Base-by-base conservation (phyloP, 1,139 yeast species). In the Arxiozyma heterogenica region DNA sequence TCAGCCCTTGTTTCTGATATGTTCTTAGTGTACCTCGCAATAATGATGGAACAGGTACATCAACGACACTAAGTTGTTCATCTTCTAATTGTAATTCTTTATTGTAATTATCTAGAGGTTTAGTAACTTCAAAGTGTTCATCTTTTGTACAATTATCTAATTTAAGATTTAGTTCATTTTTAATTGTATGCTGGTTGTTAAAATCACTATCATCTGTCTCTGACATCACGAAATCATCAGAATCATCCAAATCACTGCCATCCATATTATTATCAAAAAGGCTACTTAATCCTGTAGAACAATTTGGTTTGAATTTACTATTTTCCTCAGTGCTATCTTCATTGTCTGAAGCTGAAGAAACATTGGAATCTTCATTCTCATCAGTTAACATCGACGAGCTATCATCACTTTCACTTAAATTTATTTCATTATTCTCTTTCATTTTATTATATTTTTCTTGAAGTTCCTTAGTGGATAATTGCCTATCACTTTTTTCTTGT, bases 1-100 rank as follows among this genome's bases (percentile, higher is more conserved):
- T 95, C 49, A 94, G 77, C 55, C 99, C 99, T 68, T 89, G 96
- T 58, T 90, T 93, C 69, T 94, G 98, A 64, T 94, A 94, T 8
- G 84, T 91, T 67, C 99, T 83, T 51, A 94, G 74, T 0, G 82
- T 80, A 25, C 98, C 99, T 55, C 93, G 78, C 39, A 88, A 71
- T n/a, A 83, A 67, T 34, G 85, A 69, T n/a, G 81, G 75, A 0
- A 89, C 87, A 0, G 90, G 86, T 7, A 86, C 93, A 66, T 85
- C 90, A 41, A 80, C 80, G 20, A 86, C 89, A 8, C 73, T 60
- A 68, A 53, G 75, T 57, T 43, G 82, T 43, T 78, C 77, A 44
- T 72, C 76, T 17, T 67, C 71, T 27, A 47, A 51, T 11, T 34
- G 44, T 18, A 41, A 23, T n/a, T 41, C 51, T 5, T 30, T 20